These are phyloP conservation scores for Chaetoceros muelleri DNA, from an alignment of 108 stramenopile genomes.

Conservation along the genomic window DNA sequence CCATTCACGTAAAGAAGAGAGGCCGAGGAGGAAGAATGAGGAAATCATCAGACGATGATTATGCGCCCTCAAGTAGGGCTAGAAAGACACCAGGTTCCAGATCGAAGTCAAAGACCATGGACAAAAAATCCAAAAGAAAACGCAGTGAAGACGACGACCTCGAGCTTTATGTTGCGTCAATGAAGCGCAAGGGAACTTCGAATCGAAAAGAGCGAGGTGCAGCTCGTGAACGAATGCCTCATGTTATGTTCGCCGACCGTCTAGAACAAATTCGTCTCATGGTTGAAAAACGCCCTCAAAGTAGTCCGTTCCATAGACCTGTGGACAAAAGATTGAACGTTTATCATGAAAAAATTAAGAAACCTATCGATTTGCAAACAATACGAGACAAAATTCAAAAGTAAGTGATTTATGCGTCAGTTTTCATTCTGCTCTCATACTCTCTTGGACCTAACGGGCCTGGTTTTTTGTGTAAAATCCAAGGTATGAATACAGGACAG, in stretches of 20 bases:
- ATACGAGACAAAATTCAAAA: conserved; percentile 74
- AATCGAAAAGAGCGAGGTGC: conserved; percentile 75
- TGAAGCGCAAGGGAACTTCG: conserved; percentile 50
- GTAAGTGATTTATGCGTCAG: neutral
- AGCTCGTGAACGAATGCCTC: conserved; percentile 67
- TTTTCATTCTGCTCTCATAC: neutral
- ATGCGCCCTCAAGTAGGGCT: neutral
- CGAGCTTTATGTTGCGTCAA: conserved; percentile 44
- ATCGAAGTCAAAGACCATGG: conserved; percentile 6
- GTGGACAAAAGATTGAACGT: conserved; percentile 44
- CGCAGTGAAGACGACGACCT: conserved; percentile 59
- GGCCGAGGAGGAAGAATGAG: conserved; percentile 7
- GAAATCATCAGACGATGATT: neutral
- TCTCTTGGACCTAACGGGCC: too few relatives aligned
- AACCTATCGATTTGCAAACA: conserved; percentile 70
- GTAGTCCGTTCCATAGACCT: conserved; percentile 57
- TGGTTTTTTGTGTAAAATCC: neutral
- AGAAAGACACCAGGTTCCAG: conserved; percentile 19
- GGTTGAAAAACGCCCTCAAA: conserved; percentile 50
- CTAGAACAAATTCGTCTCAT: conserved; percentile 55
- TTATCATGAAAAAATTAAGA: conserved; percentile 73
- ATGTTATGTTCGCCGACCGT: conserved; percentile 71
- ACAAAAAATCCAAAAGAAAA: conserved; percentile 59
- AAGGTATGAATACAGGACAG: conserved; percentile 61
- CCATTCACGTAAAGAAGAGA: conserved; percentile 8